Base-by-base conservation (phyloP, 2,329 filamentous ascomycete genomes). In the Apiospora koreana region DNA sequence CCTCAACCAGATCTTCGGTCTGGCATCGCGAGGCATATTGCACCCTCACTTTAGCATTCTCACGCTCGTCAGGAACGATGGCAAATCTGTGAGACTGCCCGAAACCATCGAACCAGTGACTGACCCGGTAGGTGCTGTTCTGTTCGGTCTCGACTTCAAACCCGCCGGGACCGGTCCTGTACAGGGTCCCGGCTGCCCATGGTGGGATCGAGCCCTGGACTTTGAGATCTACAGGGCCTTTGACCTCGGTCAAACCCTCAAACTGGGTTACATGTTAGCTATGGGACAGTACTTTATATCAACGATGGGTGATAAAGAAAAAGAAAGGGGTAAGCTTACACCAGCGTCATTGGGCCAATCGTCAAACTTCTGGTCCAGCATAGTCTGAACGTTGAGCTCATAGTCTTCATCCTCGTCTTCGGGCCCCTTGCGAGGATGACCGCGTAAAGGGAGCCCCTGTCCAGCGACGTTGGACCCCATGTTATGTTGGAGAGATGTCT, bases 91-190 rank as follows among this genome's bases (percentile, higher is more conserved):
- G 92, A 0, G 89, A 85, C 69, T 93, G 88, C 3, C 89, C 87
- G 71, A 94, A 89, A 7, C 92, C 92, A 77, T 96, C 94, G 74
- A 96, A 96, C 93, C 93, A 96, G 79, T 96, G 93, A 1, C 86
- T 88, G 16, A 91, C 84, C 42, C 85, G 83, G 75, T 91, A 90
- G 0, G 85, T 87, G n/a, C 89, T 89, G 3, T 84, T 84, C 2
- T 87, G 80, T 0, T 88, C 89, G 58, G 82, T 78, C n/a, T 90
- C 84, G 3, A 94, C 81, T 46, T 86, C 86, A 78, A 87, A 88
- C 38, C 87, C 85, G 0, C 93, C 92, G 0, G 93, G 92, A 0
- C 94, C 93, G 0, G 92, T 94, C 31, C 93, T 87, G 79, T 91
- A 95, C 0, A 96, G 84, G 1, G 87, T 85, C 1, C 94, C 94